Conservation (phyloP, 371 early-diverging fungal species). For the Blastocladiella emersonii region DNA sequence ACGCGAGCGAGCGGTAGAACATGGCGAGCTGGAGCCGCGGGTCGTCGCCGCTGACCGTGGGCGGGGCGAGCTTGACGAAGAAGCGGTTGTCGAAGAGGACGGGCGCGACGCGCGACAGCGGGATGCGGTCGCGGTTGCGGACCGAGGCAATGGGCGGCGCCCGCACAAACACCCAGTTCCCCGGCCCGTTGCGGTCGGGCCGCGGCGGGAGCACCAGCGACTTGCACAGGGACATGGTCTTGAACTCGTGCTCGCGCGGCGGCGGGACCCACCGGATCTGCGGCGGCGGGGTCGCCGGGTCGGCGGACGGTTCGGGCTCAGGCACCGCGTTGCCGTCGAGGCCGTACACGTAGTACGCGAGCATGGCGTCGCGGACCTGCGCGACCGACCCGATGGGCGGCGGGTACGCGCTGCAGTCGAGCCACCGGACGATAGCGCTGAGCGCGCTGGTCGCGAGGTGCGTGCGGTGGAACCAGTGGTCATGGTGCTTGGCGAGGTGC, state of each 20-base stretch:
- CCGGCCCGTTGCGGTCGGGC: not conserved
- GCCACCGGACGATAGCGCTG: not conserved
- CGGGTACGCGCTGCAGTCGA: not conserved
- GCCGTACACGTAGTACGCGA: not conserved
- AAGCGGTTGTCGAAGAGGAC: not conserved
- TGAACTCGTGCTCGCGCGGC: not conserved
- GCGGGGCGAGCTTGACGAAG: not conserved
- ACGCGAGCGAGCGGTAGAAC: not conserved
- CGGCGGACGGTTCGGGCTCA: not conserved
- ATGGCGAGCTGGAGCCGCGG: not conserved
- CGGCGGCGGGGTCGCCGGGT: not conserved
- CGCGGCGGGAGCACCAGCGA: not conserved
- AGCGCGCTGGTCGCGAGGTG: not conserved
- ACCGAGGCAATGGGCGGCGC: not conserved
- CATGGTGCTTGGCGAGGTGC: not conserved
- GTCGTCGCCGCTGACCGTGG: not conserved
- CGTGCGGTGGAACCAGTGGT: constrained; percentile 1
- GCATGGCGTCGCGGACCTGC: not conserved
- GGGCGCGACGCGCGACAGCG: not conserved
- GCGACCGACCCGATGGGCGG: not conserved
- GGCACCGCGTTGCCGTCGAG: not conserved
- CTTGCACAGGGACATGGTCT: not conserved
- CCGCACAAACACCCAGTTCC: not conserved
- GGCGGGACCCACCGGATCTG: not conserved
- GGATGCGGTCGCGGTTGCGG: not conserved